Percentiles rank a stretch among this genome's conserved stretches.
Evolutionary conservation across 805 yeast genomes (phyloP).

Genomic region (Teunomyces kruisii): DNA sequence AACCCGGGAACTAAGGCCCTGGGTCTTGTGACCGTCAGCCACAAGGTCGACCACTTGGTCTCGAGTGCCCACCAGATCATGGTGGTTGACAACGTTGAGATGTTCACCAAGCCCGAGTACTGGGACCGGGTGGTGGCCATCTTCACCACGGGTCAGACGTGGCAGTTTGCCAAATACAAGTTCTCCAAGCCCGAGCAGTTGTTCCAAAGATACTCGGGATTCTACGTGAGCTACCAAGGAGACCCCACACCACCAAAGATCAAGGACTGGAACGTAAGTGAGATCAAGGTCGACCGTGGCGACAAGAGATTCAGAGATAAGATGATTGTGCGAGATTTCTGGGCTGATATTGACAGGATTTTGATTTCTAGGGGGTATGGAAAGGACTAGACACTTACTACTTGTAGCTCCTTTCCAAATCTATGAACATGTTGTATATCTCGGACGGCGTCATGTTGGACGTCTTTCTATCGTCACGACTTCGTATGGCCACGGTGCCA

Average conservation of each 20-base stretch:
- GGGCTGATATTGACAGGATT: constrained; percentile 80
- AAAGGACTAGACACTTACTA: constrained; percentile 12
- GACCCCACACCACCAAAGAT: constrained; percentile 77
- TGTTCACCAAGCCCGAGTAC: constrained; percentile 84
- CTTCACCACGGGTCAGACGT: constrained; percentile 93
- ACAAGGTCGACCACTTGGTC: constrained; percentile 52
- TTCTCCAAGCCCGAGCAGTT: constrained; percentile 76
- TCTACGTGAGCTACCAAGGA: constrained; percentile 69
- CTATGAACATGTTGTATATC: constrained; percentile 51
- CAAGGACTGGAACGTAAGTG: constrained; percentile 85
- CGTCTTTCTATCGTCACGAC: constrained; percentile 49
- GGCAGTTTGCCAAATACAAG: constrained; percentile 93
- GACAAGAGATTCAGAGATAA: constrained; percentile 83
- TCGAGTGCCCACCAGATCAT: constrained; percentile 61
- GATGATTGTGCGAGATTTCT: constrained; percentile 79
- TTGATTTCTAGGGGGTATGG: constrained; percentile 65
- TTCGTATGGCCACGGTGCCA: constrained; percentile 63
- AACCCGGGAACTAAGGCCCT: constrained; percentile 29
- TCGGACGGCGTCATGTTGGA: constrained; percentile 48
- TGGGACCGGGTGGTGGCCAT: constrained; percentile 98
- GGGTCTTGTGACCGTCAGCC: constrained; percentile 50
- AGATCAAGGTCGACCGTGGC: constrained; percentile 70
- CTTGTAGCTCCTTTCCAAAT: constrained; percentile 52
- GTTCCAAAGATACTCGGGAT: constrained; percentile 85
- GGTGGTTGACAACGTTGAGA: constrained; percentile 85